Conservation (phyloP, 257 asterid species). For the Solanum bukasovii region DNA sequence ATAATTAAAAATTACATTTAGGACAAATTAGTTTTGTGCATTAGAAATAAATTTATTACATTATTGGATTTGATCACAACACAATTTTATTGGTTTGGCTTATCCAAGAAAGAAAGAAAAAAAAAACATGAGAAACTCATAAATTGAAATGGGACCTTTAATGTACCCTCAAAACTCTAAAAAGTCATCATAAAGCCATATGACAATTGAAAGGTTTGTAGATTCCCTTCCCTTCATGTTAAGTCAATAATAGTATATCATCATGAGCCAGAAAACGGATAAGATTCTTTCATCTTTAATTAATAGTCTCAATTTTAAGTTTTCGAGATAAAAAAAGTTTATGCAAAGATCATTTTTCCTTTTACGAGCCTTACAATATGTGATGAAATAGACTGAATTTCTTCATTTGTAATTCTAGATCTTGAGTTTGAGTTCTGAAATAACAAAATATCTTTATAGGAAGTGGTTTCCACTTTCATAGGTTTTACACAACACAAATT, state of each 20-base stretch:
- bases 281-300: background rate
- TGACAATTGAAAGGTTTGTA: background rate
- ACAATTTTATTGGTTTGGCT: background rate
- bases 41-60: background rate
- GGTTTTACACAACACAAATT: background rate
- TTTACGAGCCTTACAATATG: background rate
- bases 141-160: background rate
- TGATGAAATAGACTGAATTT: background rate
- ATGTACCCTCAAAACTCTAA: background rate
- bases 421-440: background rate
- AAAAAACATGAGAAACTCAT: background rate
- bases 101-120: background rate
- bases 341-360: rapidly evolving
- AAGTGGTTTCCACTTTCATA: background rate
- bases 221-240: conserved; percentile 1
- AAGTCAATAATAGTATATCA: background rate
- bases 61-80: background rate
- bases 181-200: background rate
- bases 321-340: background rate
- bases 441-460: background rate
- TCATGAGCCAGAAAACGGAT: rapidly evolving
- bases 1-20: background rate
- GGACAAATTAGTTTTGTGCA: background rate
- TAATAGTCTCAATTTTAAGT: background rate
- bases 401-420: background rate